A percentile compares a stretch with the other conserved stretches of the same genome.
Conservation (phyloP, 306 rosid species). For the Ceratonia siliqua region DNA sequence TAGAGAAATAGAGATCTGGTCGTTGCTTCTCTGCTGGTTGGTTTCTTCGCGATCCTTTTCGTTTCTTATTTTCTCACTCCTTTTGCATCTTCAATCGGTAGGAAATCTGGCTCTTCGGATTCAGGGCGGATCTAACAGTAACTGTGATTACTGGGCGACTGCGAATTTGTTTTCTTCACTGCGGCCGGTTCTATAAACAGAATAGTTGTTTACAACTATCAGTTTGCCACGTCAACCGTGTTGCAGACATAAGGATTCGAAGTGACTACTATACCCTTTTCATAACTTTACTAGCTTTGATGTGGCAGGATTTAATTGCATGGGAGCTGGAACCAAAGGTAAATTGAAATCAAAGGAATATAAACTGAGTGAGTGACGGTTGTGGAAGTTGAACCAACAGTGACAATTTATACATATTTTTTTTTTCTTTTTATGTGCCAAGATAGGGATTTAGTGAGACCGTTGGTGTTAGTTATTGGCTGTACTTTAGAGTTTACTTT, state of each 20-base stretch:
- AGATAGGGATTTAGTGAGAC: neutral
- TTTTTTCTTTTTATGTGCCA: too few species aligned
- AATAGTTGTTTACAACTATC: neutral
- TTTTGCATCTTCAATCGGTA: slow-evolving; percentile 2
- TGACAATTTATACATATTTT: too few species aligned
- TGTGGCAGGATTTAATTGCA: neutral
- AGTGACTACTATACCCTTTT: neutral
- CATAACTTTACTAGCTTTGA: neutral
- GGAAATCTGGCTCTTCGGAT: neutral
- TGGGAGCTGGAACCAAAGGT: neutral
- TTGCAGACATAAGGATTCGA: neutral
- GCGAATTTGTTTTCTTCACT: neutral
- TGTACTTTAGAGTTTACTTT: too few species aligned
- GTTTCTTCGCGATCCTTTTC: slow-evolving; percentile 16
- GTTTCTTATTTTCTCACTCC: neutral
- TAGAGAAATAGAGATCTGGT: slow-evolving; percentile 31
- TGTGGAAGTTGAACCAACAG: neutral
- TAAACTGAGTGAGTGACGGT: neutral
- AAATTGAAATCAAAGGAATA: too few species aligned
- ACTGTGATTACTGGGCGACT: slow-evolving; percentile 4
- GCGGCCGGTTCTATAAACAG: neutral
- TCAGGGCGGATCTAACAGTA: slow-evolving; percentile 32
- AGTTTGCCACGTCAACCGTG: slow-evolving; percentile 6
- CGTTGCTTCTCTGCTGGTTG: neutral
- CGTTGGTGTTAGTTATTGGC: too few species aligned